These are phyloP conservation scores for Aspergillus cavernicola DNA, from an alignment of 495 filamentous ascomycete genomes.

Conservation along the genomic window DNA sequence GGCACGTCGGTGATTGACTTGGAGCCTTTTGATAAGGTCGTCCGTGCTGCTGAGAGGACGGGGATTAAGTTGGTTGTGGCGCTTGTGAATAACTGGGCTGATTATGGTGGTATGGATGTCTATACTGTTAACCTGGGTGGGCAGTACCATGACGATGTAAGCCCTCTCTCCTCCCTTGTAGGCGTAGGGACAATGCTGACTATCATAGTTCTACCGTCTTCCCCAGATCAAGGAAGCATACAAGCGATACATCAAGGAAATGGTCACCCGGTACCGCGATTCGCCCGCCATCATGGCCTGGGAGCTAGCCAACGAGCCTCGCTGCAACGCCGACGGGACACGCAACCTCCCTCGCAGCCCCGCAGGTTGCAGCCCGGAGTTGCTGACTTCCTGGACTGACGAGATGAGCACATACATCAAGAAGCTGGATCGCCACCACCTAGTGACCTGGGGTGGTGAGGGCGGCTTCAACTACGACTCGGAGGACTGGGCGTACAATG, in stretches of 20 bases:
- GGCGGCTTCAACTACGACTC: slow-evolving; percentile 37
- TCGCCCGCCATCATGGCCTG: slow-evolving; percentile 60
- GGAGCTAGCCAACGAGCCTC: slow-evolving; percentile 65
- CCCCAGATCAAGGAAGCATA: slow-evolving; percentile 51
- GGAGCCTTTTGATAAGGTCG: slow-evolving; percentile 61
- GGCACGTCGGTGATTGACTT: slow-evolving; percentile 56
- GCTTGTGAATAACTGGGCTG: slow-evolving; percentile 51
- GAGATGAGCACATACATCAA: slow-evolving; percentile 58
- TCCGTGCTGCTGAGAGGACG: slow-evolving; percentile 48
- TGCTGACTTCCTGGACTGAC: slow-evolving; percentile 56
- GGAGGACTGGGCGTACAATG: slow-evolving; percentile 53
- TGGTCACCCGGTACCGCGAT: slow-evolving; percentile 56
- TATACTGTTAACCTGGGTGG: slow-evolving; percentile 57
- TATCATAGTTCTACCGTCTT: slow-evolving; percentile 50
- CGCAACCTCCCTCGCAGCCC: slow-evolving; percentile 14
- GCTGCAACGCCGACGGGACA: slow-evolving; percentile 45
- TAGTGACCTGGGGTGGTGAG: slow-evolving; percentile 59
- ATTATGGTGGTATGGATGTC: slow-evolving; percentile 60
- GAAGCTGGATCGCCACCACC: slow-evolving; percentile 52
- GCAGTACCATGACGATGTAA: slow-evolving; percentile 19
- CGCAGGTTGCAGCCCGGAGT: slow-evolving; percentile 43
- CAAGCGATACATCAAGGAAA: slow-evolving; percentile 55
- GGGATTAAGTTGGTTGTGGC: slow-evolving; percentile 54
- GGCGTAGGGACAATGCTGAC: neutral
- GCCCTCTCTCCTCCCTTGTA: neutral